phyloP scores from a whole-genome alignment of 257 asterid species.

The Thymus quinquecostatus region DNA sequence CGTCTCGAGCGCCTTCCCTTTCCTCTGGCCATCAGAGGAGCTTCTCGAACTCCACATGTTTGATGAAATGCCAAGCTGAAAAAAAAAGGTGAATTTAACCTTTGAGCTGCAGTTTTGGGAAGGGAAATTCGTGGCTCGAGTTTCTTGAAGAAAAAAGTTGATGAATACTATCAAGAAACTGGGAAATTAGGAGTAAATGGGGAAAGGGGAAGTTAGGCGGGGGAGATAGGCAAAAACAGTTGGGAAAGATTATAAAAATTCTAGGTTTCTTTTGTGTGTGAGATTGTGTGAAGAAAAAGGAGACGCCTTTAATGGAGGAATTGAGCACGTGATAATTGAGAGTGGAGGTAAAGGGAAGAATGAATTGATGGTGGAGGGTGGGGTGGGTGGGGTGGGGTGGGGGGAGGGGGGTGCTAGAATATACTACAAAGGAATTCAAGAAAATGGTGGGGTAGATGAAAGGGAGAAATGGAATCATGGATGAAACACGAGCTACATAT shows the following conservation, averaged over 20 bases:
- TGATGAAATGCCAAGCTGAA: not conserved
- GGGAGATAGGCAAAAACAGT: conserved; percentile 1
- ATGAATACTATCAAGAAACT: not conserved
- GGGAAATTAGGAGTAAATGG: conserved; percentile 11
- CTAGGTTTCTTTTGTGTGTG: not conserved
- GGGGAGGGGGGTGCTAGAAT: not conserved
- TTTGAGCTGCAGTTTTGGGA: not conserved
- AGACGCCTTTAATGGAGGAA: conserved; percentile 25
- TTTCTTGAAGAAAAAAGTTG: not conserved
- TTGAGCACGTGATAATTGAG: conserved; percentile 48
- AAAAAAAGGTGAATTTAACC: not conserved
- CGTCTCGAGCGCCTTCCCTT: conserved; percentile 44
- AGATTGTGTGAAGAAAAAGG: not conserved
- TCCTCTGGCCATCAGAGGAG: conserved; percentile 25
- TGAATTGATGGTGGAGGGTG: not conserved
- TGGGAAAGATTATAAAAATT: conserved; percentile 14
- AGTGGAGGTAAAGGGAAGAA: not conserved
- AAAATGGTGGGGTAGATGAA: not conserved
- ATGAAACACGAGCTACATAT: conserved; percentile 6
- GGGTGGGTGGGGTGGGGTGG: not conserved
- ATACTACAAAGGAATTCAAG: not conserved
- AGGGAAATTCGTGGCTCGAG: not conserved
- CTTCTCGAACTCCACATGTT: conserved; percentile 42
- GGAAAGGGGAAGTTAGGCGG: conserved; percentile 26
- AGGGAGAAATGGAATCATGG: not conserved